Base-by-base conservation (phyloP, 2,329 filamentous ascomycete genomes). In the Neofusicoccum ribis region DNA sequence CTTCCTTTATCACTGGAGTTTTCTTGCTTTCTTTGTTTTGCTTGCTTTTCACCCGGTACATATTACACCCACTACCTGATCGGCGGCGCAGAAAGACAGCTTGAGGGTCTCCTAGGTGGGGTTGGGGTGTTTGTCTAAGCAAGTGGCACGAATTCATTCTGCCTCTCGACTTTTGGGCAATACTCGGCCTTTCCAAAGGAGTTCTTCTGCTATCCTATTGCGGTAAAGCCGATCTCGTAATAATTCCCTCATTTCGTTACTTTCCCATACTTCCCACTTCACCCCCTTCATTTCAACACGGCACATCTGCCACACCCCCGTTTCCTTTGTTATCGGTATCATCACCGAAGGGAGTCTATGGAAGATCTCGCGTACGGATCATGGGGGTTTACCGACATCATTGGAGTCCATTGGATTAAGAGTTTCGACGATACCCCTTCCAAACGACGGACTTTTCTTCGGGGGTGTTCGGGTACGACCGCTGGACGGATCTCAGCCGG, bases 371-470 rank as follows among this genome's bases (percentile, higher is more conserved):
- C 41, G 43, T n/a, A 47, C 36, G 56, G 56, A 60, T 39, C 31
- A 49, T 23, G 56, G 43, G 27, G 43, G 27, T 37, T 27, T 23
- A 47, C 56, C 41, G 31, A 60, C 56, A 60, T 60, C 56, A 47
- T 27, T 60, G 56, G 56, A 60, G 56, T 60, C 56, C 31, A 37
- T 60, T 60, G 56, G 56, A 43, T 60, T 47, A 46, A 60, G 43
- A 46, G 43, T 39, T 23, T 47, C 41, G 43, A 60, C 44, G 56
- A 60, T 60, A 60, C 56, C 56, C 56, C 56, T 37, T 60, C 23
- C 43, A 43, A 39, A 44, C 43, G 56, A 60, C 47, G 43, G 31
- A 31, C 34, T 52, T 34, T 51, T 36, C n/a, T 15, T 47, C 23
- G 34, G 3, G 12, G 52, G 52, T 41, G 52, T 58, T 41, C 11